Evolutionary conservation across 441 rosid species (phyloP), one percentile per base, ranked within the genome.

Genomic region (Adansonia rubrostipa): DNA sequence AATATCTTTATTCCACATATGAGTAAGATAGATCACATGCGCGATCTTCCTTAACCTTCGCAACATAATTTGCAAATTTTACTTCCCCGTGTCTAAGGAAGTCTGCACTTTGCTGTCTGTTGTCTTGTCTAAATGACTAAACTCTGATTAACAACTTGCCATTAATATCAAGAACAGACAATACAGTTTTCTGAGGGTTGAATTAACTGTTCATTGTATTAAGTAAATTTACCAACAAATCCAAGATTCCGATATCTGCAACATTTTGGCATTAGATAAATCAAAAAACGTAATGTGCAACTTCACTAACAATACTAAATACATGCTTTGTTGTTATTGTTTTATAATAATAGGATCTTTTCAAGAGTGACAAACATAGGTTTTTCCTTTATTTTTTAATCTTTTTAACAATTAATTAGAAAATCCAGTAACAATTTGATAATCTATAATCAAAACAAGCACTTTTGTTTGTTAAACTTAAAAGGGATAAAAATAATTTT

Each of bases 41-140:
- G 8, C 0, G 45, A 50, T 0, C 17, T 42, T 44, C 24, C 53
- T 44, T 17, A 9, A 67, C 53, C 33, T 67, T 42, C 1, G 28
- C n/a, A 67, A 44, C 71, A 44, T n/a, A 66, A 66, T 42, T 64
- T 64, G 69, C 6, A 36, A 7, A 19, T 42, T 67, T 44, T 44
- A 44, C 4, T 19, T 67, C 53, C 54, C 53, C 19, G 28, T 19
- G 45, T 17, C 53, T 11, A 67, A 17, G 53, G 53, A 44, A 44
- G 9, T 28, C 36, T 51, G 42, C 47, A 47, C 14, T 60, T 60
- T 60, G 64, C 14, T 20, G 36, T 20, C 15, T 60, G 64, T 60
- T 47, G 36, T 47, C 57, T 47, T 47, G 9, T 50, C 14, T 3
- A 51, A 70, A 4, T 48, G 2, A 70, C 73, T 36, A 36, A 22